Conservation (phyloP, 192 early-diverging fungal genomes). For the Linnemannia elongata region DNA sequence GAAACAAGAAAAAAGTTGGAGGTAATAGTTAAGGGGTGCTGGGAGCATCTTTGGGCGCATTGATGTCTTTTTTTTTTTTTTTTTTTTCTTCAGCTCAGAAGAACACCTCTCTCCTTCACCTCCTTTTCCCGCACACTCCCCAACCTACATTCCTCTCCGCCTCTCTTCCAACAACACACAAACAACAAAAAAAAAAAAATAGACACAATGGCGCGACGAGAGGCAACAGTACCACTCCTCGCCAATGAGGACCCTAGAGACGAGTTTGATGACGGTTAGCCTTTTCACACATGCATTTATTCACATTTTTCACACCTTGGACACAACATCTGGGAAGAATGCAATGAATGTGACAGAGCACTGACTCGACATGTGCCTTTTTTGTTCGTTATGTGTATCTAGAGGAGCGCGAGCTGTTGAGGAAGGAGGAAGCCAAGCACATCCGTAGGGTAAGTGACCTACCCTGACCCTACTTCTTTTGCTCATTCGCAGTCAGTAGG, state of each 20-base stretch:
- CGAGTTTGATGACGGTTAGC: slow-evolving; percentile 27
- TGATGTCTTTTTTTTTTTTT: background rate
- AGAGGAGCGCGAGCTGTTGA: slow-evolving; percentile 33
- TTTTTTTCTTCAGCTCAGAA: background rate
- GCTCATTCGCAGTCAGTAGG: background rate
- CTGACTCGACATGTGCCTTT: background rate
- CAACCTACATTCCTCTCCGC: background rate
- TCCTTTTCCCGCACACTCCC: background rate
- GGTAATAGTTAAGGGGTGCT: background rate
- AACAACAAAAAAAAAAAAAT: background rate
- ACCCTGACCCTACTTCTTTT: background rate
- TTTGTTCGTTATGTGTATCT: background rate
- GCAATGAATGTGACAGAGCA: background rate
- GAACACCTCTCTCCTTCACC: background rate
- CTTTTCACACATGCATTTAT: background rate
- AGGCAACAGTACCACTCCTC: slow-evolving; percentile 38
- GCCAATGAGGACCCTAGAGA: slow-evolving; percentile 23
- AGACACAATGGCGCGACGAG: slow-evolving; percentile 19
- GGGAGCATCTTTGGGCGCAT: background rate
- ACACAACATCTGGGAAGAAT: background rate
- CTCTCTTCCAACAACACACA: background rate
- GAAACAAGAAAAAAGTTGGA: background rate
- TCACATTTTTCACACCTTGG: background rate
- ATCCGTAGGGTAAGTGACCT: slow-evolving; percentile 21
- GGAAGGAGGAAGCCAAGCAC: slow-evolving; percentile 32